Evolutionary conservation across 345 rosid genomes (phyloP).

Genomic region (Euphorbia peplus): DNA sequence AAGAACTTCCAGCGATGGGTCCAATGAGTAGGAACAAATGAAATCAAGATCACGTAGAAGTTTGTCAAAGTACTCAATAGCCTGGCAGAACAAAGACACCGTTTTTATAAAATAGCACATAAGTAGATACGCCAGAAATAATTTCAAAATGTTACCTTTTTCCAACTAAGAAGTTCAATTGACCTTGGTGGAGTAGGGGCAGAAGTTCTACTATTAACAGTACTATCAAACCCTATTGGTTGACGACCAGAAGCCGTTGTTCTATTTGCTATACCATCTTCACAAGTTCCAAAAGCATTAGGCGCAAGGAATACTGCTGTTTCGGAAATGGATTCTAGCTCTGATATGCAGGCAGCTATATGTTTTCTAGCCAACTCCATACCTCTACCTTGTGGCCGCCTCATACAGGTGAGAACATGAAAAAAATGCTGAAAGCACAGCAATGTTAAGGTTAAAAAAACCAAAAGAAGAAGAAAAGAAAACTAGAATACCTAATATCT

Average conservation of each 20-base stretch:
- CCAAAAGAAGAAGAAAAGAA: too few species aligned
- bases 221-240: constrained; percentile 92
- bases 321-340: constrained; percentile 57
- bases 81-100: constrained; percentile 46
- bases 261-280: constrained; percentile 45
- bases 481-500: background rate
- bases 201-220: constrained; percentile 71
- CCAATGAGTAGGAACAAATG: constrained; percentile 66
- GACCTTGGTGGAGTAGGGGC: constrained; percentile 98
- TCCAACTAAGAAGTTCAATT: constrained; percentile 81
- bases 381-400: constrained; percentile 96
- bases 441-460: constrained; percentile 21
- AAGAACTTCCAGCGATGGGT: constrained; percentile 63
- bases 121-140: constrained; percentile 8
- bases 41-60: constrained; percentile 88
- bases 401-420: constrained; percentile 77
- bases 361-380: constrained; percentile 88
- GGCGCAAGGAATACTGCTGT: constrained; percentile 51
- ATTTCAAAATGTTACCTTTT: constrained; percentile 47
- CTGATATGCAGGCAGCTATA: constrained; percentile 72
- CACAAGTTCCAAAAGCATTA: constrained; percentile 31
- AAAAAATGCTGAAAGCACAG: constrained; percentile 73
- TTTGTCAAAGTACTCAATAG: constrained; percentile 76
- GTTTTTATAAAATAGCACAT: constrained; percentile 20
- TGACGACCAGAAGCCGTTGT: constrained; percentile 86